Conservation (phyloP, 2,329 filamentous ascomycete genomes). For the Parastagonospora avenae region DNA sequence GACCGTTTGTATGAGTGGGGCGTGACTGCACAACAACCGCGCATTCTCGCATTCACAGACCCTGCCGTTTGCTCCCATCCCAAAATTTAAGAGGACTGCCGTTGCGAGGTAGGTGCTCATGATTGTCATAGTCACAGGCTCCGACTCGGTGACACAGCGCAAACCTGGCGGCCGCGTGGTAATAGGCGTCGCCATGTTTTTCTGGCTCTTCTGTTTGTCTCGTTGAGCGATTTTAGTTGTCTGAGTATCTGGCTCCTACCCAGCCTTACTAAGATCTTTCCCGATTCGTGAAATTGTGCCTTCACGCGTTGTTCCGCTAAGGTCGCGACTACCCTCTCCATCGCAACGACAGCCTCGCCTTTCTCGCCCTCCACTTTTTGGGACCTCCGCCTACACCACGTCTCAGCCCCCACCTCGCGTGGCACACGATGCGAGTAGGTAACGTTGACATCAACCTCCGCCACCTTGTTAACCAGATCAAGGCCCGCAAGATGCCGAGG, state of each 20-base stretch:
- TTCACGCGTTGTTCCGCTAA: neutral
- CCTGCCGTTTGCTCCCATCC: neutral
- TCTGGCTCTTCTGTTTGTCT: neutral
- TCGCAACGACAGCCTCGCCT: neutral
- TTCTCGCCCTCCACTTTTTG: conserved; percentile 4
- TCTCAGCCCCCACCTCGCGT: neutral
- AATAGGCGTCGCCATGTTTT: too few species aligned
- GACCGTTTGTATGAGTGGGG: neutral
- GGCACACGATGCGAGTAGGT: conserved; percentile 22
- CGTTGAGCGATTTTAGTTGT: neutral
- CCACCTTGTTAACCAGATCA: conserved; percentile 18
- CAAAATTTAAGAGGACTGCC: neutral
- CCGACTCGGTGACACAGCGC: neutral
- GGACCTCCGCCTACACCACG: neutral
- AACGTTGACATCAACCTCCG: conserved; percentile 2
- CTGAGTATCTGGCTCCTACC: neutral
- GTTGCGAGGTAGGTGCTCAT: too few species aligned
- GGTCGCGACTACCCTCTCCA: neutral
- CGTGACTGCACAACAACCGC: neutral
- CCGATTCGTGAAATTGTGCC: neutral
- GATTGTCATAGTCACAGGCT: too few species aligned
- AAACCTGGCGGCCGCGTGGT: neutral
- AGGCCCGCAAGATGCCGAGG: conserved; percentile 26
- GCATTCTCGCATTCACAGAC: neutral
- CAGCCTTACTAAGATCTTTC: neutral